A percentile compares a stretch with the other conserved stretches of the same genome.
These are phyloP conservation scores for Exophiala aquamarina DNA, from an alignment of 2,329 filamentous ascomycete species.

Conservation along the genomic window DNA sequence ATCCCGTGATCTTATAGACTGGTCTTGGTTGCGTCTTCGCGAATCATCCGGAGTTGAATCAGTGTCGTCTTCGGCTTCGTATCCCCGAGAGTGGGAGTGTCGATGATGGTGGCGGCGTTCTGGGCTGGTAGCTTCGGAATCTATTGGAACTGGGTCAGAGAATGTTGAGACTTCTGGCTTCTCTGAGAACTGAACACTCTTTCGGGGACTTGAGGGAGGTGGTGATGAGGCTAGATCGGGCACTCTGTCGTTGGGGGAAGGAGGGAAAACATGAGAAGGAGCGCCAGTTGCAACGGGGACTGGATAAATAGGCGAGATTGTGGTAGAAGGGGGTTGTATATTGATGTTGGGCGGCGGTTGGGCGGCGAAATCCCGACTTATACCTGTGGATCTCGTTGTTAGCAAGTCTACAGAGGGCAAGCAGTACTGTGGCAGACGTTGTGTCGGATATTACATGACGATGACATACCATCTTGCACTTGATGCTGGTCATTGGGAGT, in stretches of 20 bases:
- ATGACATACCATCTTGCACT: slow-evolving; percentile 44
- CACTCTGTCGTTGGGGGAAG: background rate
- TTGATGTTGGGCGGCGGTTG: slow-evolving; percentile 25
- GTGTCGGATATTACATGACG: slow-evolving; percentile 18
- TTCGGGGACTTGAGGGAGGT: slow-evolving; percentile 15
- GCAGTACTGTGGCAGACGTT: background rate
- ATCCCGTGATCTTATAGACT: slow-evolving; percentile 16
- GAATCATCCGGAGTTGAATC: slow-evolving; percentile 23
- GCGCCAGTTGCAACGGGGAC: slow-evolving; percentile 11
- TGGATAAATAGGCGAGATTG: background rate
- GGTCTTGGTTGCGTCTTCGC: slow-evolving; percentile 15
- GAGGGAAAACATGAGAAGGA: background rate
- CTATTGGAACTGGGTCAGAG: slow-evolving; percentile 5
- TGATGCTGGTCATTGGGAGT: slow-evolving; percentile 36
- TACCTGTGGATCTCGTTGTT: slow-evolving; percentile 9
- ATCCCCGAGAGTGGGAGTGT: slow-evolving; percentile 31
- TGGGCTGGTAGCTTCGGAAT: slow-evolving; percentile 18
- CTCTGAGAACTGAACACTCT: slow-evolving; percentile 26
- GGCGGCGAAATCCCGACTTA: slow-evolving; percentile 13
- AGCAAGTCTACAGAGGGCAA: slow-evolving; percentile 1
- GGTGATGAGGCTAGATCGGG: slow-evolving; percentile 17
- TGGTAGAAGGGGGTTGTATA: slow-evolving; percentile 17
- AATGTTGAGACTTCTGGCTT: slow-evolving; percentile 20
- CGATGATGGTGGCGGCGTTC: slow-evolving; percentile 19
- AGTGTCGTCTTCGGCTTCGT: slow-evolving; percentile 43